These are phyloP conservation scores for Dendrobium officinale DNA, from an alignment of 106 monocot genomes.

Conservation along the genomic window DNA sequence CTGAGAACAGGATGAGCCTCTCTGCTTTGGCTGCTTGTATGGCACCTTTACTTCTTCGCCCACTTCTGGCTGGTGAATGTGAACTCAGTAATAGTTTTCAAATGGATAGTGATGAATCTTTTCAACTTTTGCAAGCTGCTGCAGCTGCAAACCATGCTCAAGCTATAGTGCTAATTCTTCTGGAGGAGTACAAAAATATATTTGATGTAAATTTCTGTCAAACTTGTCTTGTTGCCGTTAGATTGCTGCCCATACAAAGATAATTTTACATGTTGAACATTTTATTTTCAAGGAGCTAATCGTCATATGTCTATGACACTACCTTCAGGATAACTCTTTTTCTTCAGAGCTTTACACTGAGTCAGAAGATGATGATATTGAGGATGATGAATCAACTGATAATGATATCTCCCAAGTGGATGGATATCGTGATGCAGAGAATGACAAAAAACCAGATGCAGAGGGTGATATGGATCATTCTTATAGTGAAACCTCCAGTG, in stretches of 20 bases:
- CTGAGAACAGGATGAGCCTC: conserved; percentile 72
- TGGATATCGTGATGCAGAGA: conserved; percentile 32
- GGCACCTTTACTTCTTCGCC: conserved; percentile 94
- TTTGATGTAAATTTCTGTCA: conserved; percentile 59
- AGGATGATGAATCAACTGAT: conserved; percentile 42
- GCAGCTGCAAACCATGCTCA: conserved; percentile 99
- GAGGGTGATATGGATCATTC: conserved; percentile 37
- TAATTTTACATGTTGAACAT: conserved; percentile 1
- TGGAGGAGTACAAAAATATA: conserved; percentile 79
- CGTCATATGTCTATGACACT: conserved; percentile 16
- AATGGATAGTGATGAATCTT: conserved; percentile 76
- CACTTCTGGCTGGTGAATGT: conserved; percentile 90
- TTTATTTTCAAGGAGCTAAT: background rate
- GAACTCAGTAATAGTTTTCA: conserved; percentile 71
- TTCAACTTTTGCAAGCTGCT: conserved; percentile 92
- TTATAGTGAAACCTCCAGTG: conserved; percentile 17
- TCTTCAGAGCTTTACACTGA: conserved; percentile 62
- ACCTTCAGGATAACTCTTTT: conserved; percentile 31
- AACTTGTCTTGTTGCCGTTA: background rate
- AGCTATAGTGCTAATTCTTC: conserved; percentile 75
- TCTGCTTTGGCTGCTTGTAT: conserved; percentile 95
- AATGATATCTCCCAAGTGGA: conserved; percentile 36
- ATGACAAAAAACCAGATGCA: conserved; percentile 24
- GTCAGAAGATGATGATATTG: conserved; percentile 45
- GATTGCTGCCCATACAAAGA: background rate